Evolutionary conservation across 768 basidiomycete species (phyloP).

Genomic region (Phylloporus arenicola): DNA sequence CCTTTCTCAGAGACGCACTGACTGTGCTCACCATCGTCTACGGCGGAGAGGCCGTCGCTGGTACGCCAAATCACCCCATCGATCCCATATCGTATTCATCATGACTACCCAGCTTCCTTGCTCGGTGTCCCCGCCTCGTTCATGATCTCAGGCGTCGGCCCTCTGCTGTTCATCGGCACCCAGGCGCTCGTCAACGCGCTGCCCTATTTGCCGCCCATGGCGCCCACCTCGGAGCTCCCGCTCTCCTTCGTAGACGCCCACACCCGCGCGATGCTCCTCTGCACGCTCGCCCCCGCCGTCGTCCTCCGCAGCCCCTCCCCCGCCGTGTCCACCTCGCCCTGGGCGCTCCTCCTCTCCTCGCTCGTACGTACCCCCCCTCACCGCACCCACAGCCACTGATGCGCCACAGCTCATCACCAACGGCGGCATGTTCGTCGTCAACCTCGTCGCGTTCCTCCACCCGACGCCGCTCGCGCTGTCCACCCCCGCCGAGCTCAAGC

Average conservation of each 20-base stretch:
- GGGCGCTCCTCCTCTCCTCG: constrained; percentile 72
- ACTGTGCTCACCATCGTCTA: constrained; percentile 66
- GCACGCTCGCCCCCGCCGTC: constrained; percentile 72
- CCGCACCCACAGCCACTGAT: too few species aligned
- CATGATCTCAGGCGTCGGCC: constrained; percentile 65
- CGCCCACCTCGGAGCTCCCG: constrained; percentile 59
- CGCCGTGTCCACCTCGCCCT: constrained; percentile 67
- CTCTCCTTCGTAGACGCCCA: constrained; percentile 73
- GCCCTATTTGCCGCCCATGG: constrained; percentile 44
- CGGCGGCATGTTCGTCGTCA: constrained; percentile 75
- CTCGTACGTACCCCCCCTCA: constrained; percentile 41
- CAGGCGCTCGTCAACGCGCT: constrained; percentile 61
- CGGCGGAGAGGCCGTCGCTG: constrained; percentile 69
- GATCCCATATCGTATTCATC: neutral
- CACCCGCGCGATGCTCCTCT: constrained; percentile 72
- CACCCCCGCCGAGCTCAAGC: constrained; percentile 74
- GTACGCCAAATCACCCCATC: constrained; percentile 35
- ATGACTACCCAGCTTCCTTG: constrained; percentile 44
- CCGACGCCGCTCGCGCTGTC: constrained; percentile 62
- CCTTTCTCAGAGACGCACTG: constrained; percentile 52
- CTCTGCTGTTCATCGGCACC: constrained; percentile 52
- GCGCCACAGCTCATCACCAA: constrained; percentile 67
- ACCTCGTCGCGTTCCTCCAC: constrained; percentile 69
- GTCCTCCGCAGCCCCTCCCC: too few species aligned
- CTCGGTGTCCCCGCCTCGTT: constrained; percentile 71